These are phyloP conservation scores for Cryptococcus sp. DNA, from an alignment of 1,284 basidiomycete genomes.

Conservation along the genomic window DNA sequence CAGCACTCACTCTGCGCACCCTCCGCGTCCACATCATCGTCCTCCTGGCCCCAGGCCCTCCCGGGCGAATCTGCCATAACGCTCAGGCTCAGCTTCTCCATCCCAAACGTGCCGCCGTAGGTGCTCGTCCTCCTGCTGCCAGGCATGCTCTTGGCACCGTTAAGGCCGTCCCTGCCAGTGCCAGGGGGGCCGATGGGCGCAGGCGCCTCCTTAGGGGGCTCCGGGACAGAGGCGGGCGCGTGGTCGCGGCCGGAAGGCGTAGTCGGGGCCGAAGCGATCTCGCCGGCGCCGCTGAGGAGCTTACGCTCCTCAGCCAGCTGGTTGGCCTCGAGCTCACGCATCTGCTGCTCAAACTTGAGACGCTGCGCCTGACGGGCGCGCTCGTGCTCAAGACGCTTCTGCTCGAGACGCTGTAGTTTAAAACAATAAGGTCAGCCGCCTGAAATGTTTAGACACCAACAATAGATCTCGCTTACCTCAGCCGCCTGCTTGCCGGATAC, in stretches of 20 bases:
- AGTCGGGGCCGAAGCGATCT: constrained; percentile 41
- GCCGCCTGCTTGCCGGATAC: constrained; percentile 7
- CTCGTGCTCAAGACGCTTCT: constrained; percentile 87
- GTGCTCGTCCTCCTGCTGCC: constrained; percentile 46
- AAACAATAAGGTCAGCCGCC: constrained; percentile 1
- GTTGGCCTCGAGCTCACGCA: constrained; percentile 84
- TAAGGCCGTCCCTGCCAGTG: constrained; percentile 29
- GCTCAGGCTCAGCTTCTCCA: constrained; percentile 51
- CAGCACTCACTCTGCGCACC: constrained; percentile 44
- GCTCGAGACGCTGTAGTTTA: constrained; percentile 67
- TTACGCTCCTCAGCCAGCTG: constrained; percentile 67
- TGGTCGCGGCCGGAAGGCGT: constrained; percentile 30
- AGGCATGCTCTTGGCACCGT: constrained; percentile 52
- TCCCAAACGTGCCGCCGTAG: constrained; percentile 45
- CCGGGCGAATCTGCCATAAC: constrained; percentile 35
- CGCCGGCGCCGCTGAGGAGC: constrained; percentile 55
- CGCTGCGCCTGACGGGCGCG: constrained; percentile 76
- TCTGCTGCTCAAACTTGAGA: constrained; percentile 88
- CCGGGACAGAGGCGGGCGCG: constrained; percentile 10
- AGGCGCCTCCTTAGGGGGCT: constrained; percentile 15
- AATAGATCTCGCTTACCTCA: background rate
- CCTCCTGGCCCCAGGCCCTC: constrained; percentile 32
- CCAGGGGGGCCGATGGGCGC: constrained; percentile 33
- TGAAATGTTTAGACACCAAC: background rate
- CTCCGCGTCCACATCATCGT: constrained; percentile 47